Base-by-base conservation (phyloP, 371 early-diverging fungal genomes). In the Dichotomocladium elegans region DNA sequence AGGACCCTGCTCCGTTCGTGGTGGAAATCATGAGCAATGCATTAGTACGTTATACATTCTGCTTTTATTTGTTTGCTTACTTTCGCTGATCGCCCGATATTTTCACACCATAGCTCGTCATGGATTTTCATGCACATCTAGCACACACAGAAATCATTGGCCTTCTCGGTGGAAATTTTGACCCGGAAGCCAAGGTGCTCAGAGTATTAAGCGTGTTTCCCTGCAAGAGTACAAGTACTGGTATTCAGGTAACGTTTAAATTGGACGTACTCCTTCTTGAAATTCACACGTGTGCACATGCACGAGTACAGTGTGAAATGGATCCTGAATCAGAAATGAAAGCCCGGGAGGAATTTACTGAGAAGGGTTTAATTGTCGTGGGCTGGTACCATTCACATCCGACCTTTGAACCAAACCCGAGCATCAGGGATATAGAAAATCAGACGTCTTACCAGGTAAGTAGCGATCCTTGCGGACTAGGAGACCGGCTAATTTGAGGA, bases 351-450 rank as follows among this genome's bases (percentile, higher is more conserved):
- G 79, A 79, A 45, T 89, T 93, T 62, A 79, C 77, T 1, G 76
- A 80, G 28, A 74, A 74, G 33, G 88, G 89, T 0, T 71, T 87
- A 56, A 74, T 76, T 12, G 88, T 93, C 9, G 91, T 93, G n/a
- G 94, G 94, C 33, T 93, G 94, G 94, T 93, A 91, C 68, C 94
- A 93, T 62, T 89, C 89, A 34, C 94, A 93, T 65, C 94, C 94
- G 17, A 83, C 88, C 0, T 92, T 92, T 65, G 82, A 83, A 44
- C 90, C 94, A 2, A 78, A 85, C 24, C 94, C 94, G 35, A 89
- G 89, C 45, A 75, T 86, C 21, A 77, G 91, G 51, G 94, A 93
- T 68, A 82, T 91, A 54, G 86, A 87, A 62, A 92, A 88, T 57
- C 94, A 93, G 65, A 78, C 80, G 26, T 82, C 82, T 2, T 90